Conservation (phyloP, 139 green algal genomes). For the Ettlia oleoabundans region DNA sequence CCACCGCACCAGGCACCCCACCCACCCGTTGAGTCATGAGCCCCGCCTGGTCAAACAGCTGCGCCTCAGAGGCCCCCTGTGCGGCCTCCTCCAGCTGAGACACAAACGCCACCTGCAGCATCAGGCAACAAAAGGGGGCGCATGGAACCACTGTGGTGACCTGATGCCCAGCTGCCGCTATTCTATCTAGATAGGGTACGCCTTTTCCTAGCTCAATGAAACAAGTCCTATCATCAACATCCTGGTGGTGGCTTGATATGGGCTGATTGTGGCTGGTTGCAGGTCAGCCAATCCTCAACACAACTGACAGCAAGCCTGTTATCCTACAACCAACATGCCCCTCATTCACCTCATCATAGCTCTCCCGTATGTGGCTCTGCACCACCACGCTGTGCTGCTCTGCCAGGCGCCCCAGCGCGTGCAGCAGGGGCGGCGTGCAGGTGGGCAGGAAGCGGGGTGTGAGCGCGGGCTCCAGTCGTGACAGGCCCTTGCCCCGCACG, state of each 20-base stretch:
- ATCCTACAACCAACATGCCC: no score
- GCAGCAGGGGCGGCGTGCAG: slow-evolving; percentile 68
- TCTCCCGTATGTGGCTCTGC: slow-evolving; percentile 48
- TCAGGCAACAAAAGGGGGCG: no score
- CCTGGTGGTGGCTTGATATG: no score
- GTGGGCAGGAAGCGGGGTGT: slow-evolving; percentile 80
- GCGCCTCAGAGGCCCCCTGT: slow-evolving; percentile 43
- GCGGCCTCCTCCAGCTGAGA: background rate
- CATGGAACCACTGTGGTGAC: no score
- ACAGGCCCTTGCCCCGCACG: slow-evolving; percentile 25
- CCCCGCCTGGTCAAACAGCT: slow-evolving; percentile 61
- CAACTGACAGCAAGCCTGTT: no score
- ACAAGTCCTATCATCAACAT: no score
- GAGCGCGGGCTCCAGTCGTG: slow-evolving; percentile 63
- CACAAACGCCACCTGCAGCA: slow-evolving; percentile 53
- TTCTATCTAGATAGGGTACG: no score
- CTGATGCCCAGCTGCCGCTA: no score
- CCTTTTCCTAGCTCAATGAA: no score
- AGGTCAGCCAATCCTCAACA: no score
- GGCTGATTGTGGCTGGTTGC: no score
- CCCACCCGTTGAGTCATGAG: slow-evolving; percentile 60
- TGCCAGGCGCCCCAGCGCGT: slow-evolving; percentile 53
- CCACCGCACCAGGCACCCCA: background rate
- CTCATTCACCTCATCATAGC: slow-evolving; percentile 67
- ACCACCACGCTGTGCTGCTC: slow-evolving; percentile 18